Evolutionary conservation across 23 red algal species (phyloP).

Genomic region (Agarophyton chilense): DNA sequence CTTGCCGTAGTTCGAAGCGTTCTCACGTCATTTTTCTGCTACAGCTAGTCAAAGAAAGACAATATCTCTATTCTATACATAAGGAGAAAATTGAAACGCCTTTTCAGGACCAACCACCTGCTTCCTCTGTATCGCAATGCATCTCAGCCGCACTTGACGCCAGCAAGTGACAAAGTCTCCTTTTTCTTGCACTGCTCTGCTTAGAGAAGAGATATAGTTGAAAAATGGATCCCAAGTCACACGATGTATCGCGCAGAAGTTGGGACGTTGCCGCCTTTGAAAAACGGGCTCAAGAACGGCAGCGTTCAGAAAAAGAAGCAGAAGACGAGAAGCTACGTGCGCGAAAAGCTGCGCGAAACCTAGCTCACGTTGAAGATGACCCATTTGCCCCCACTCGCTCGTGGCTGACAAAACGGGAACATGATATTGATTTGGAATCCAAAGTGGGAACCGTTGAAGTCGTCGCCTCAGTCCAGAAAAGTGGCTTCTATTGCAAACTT

Average conservation of each 20-base stretch:
- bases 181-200: too few relatives aligned
- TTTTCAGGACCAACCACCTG: too few relatives aligned
- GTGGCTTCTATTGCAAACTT: conserved; percentile 78
- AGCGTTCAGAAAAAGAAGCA: conserved; percentile 33
- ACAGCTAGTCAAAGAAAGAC: too few relatives aligned
- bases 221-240: neutral
- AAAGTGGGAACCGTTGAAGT: conserved; percentile 56
- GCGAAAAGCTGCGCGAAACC: conserved; percentile 25
- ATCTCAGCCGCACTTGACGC: too few relatives aligned
- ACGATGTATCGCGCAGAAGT: conserved; percentile 48
- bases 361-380: conserved; percentile 50
- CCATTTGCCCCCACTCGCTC: conserved; percentile 65
- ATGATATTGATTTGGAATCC: conserved; percentile 47
- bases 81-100: too few relatives aligned
- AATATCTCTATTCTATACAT: too few relatives aligned
- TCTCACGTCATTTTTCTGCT: too few relatives aligned
- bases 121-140: too few relatives aligned
- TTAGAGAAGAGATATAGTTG: too few relatives aligned
- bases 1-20: too few relatives aligned
- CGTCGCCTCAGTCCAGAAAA: conserved; percentile 26
- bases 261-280: conserved; percentile 71
- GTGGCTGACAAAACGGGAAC: conserved; percentile 38
- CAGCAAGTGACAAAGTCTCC: too few relatives aligned
- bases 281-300: conserved; percentile 43
- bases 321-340: conserved; percentile 31